Conservation (phyloP, 2,329 filamentous ascomycete species). For the Fusarium sp. region DNA sequence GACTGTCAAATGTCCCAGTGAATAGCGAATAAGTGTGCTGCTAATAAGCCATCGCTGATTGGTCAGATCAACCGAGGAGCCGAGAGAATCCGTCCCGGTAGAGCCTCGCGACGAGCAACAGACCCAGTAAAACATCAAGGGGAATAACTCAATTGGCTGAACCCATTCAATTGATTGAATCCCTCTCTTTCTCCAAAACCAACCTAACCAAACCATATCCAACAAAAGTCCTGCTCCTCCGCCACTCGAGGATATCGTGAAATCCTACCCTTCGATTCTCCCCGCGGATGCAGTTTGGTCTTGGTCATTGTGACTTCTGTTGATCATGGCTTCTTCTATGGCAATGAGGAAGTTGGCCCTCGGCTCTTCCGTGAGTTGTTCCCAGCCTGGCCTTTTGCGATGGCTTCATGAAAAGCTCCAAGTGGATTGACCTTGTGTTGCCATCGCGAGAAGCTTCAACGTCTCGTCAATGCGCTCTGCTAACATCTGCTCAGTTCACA, state of each 20-base stretch:
- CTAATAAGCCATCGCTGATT: constrained; percentile 51
- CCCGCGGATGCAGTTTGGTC: constrained; percentile 49
- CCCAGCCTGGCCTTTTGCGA: constrained; percentile 33
- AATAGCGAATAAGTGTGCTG: constrained; percentile 34
- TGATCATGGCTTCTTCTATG: constrained; percentile 71
- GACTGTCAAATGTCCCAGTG: constrained; percentile 8
- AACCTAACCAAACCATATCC: constrained; percentile 22
- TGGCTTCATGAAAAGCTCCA: constrained; percentile 18
- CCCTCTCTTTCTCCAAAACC: constrained; percentile 28
- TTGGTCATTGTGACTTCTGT: constrained; percentile 45
- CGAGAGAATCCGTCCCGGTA: constrained; percentile 47
- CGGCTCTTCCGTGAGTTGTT: constrained; percentile 65
- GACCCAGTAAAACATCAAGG: constrained; percentile 43
- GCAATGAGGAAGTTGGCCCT: constrained; percentile 70
- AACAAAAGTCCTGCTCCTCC: constrained; percentile 46
- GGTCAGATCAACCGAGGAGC: constrained; percentile 52
- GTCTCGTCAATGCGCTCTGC: constrained; percentile 26
- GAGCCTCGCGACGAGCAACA: constrained; percentile 43
- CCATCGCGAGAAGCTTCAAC: constrained; percentile 26
- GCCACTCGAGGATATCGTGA: constrained; percentile 40
- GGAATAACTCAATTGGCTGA: constrained; percentile 44
- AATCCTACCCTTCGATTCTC: constrained; percentile 42
- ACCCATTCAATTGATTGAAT: constrained; percentile 18
- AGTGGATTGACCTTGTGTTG: background rate
- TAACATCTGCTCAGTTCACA: constrained; percentile 65